Conservation (phyloP, 257 asterid species). For the Coffea canephora region DNA sequence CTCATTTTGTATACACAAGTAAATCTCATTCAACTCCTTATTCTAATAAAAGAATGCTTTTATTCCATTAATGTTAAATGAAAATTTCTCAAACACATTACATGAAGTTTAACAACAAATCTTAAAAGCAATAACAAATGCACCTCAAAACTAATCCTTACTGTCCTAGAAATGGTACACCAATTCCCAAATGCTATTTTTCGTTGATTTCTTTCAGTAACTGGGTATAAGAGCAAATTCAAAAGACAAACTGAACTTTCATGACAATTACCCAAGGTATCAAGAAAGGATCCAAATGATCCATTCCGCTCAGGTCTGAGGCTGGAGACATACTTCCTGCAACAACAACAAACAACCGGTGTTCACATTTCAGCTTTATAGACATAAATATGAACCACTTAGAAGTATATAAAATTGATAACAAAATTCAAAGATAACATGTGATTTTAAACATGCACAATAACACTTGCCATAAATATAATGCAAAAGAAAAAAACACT, state of each 20-base stretch:
- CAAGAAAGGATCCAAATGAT: slow-evolving; percentile 65
- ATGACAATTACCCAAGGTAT: slow-evolving; percentile 58
- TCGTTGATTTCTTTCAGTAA: background rate
- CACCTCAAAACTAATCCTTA: background rate
- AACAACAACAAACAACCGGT: background rate
- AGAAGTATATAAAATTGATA: background rate
- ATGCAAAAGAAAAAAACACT: background rate
- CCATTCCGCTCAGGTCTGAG: slow-evolving; percentile 79
- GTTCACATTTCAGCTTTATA: background rate
- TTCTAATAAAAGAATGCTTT: background rate
- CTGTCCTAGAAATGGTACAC: background rate
- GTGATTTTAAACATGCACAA: slow-evolving; percentile 3
- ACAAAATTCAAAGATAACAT: slow-evolving; percentile 5
- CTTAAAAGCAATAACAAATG: background rate
- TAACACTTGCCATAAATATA: background rate
- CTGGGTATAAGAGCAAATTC: background rate
- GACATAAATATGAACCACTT: background rate
- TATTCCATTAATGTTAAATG: background rate
- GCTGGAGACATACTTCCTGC: slow-evolving; percentile 93
- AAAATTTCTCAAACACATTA: background rate
- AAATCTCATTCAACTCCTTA: background rate
- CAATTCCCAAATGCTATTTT: background rate
- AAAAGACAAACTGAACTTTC: slow-evolving; percentile 7
- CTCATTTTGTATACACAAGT: background rate
- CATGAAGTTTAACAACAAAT: background rate